Base-by-base conservation (phyloP, 2,329 filamentous ascomycete species). In the Neofusicoccum sp. region DNA sequence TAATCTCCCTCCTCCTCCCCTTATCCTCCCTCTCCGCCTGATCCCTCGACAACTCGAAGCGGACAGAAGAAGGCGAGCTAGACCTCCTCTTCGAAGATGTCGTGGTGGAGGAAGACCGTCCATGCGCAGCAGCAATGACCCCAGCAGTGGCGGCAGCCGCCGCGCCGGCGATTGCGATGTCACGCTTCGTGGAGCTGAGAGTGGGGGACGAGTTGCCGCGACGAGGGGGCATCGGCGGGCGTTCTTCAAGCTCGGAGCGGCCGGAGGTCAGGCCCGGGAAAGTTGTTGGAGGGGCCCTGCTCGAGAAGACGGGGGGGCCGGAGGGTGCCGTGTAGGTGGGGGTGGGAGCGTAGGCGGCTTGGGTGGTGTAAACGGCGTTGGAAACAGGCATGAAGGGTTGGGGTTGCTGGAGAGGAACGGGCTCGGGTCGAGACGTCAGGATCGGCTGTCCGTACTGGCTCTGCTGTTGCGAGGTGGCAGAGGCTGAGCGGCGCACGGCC, bases 371-470 rank as follows among this genome's bases (percentile, higher is more conserved):
- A 1, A 93, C 83, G 16, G 85, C 85, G 65, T 85, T 84, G 41
- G 88, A 88, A 2, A 96, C 87, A 0, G 91, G 91, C 2, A 85
- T 82, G 64, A 91, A 84, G 2, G 93, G 93, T 68, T 93, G 89
- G 2, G 93, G 93, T 69, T 96, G 92, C 73, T 95, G 90, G n/a
- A 97, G 81, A 9, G 88, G 87, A 36, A 92, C 83, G 0, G 86
- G 81, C 80, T 70, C 73, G 7, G 72, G 71, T 37, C 71, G 69
- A 6, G 73, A 68, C 14, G 73, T 74, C 11, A 76, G 61, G 4
- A 74, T 49, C 56, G 74, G 71, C 59, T 76, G 74, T 12, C 70
- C 50, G 34, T 80, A 77, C 61, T 77, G 74, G 34, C 47, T 6
- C 41, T 48, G 60, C 41, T 73, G 75, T 52, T 75, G 75, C 63